Base-by-base conservation (phyloP, 768 basidiomycete species). In the Zangia roseola region DNA sequence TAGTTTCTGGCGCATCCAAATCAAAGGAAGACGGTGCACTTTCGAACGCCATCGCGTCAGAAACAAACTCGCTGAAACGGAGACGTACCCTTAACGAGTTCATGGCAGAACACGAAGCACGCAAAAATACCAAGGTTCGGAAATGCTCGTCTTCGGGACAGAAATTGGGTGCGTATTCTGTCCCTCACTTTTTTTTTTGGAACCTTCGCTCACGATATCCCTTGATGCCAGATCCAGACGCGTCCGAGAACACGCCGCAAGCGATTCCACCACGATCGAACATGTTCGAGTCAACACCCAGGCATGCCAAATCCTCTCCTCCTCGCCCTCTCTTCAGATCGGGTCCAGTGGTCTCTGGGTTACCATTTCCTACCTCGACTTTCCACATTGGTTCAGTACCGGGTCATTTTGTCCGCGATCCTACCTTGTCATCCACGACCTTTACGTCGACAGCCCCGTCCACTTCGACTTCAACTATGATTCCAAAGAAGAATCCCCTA, bases 61-160 rank as follows among this genome's bases (percentile, higher is more conserved):
- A 30, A 50, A 59, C n/a, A 35, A 35, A 35, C 19, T 36, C 55
- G 4, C 28, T 57, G 30, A 53, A 65, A 31, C 74, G 82, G 21
- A 87, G 84, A 62, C 81, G 85, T 20, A 84, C 80, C 10, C 69
- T 87, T 25, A 84, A 80, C 51, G 84, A 88, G 35, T 76, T 84
- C 58, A 80, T 86, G 77, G 83, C 82, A 39, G 84, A 83, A 52
- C 75, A 73, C 26, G 83, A 85, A 43, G 58, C 63, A 20, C 63
- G 52, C 39, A 72, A 71, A 47, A 69, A 65, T 30, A 69, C 61
- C 24, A 74, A 71, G 53, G 67, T 68, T 16, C 61, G 52, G 46
- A 69, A 57, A 37, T 55, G 37, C 3, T 13, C 45, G 4, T 47
- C 50, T 38, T 51, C 55, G 17, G 51, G 46, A 43, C 47, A 45